Evolutionary conservation across 805 yeast species (phyloP).

Genomic region (Cyberlindnera euphorbiae): DNA sequence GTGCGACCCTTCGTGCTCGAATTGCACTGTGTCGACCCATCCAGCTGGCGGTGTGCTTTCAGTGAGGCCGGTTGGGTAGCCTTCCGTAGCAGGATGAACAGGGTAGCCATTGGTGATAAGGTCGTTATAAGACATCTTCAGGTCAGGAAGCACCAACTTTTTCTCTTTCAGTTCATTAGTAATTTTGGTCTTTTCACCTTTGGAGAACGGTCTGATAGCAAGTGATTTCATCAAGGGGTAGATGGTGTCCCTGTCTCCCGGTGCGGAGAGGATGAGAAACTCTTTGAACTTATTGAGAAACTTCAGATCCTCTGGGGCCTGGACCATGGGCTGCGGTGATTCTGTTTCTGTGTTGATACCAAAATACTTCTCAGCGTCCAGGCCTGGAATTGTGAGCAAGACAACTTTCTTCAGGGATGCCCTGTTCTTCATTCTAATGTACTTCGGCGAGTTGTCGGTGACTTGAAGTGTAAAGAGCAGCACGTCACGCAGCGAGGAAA

Average conservation of each 20-base stretch:
- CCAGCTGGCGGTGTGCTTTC: constrained; percentile 20
- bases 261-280: constrained; percentile 49
- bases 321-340: not conserved
- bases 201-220: constrained; percentile 50
- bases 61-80: constrained; percentile 1
- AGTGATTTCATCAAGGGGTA: constrained; percentile 54
- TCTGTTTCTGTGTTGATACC: not conserved
- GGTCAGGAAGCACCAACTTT: constrained; percentile 44
- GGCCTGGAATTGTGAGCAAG: constrained; percentile 60
- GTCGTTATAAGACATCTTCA: constrained; percentile 46
- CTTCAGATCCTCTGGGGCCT: not conserved
- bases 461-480: constrained; percentile 29
- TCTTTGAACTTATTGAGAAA: constrained; percentile 32
- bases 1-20: constrained; percentile 54
- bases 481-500: constrained; percentile 19
- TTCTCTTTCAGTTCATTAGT: constrained; percentile 25
- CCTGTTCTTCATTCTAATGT: constrained; percentile 47
- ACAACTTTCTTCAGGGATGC: constrained; percentile 48
- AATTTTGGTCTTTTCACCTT: constrained; percentile 46
- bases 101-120: constrained; percentile 54
- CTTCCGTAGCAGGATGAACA: constrained; percentile 41
- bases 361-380: constrained; percentile 41
- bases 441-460: constrained; percentile 33
- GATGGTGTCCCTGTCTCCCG: constrained; percentile 59
- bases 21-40: constrained; percentile 51